These are phyloP conservation scores for Rheum nobile DNA, from an alignment of 148 eudicot species.

Conservation along the genomic window DNA sequence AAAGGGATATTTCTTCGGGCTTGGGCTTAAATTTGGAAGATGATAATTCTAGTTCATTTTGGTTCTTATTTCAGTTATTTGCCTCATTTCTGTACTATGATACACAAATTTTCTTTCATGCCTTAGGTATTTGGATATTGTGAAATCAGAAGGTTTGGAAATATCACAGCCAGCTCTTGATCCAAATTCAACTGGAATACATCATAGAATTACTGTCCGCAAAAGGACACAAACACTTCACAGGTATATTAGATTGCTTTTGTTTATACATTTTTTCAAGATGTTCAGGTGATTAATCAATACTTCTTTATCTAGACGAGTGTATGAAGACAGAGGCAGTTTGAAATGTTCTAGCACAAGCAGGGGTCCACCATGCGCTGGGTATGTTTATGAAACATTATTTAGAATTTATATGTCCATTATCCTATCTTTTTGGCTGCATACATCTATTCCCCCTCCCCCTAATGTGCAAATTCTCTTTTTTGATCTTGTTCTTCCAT, in stretches of 20 bases:
- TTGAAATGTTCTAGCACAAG: conserved; percentile 65
- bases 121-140: conserved; percentile 67
- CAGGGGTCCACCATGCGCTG: conserved; percentile 91
- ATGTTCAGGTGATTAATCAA: conserved; percentile 5
- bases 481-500: neutral
- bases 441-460: neutral
- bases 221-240: conserved; percentile 47
- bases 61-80: neutral
- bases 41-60: neutral
- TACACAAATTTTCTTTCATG: neutral
- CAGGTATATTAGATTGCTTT: conserved; percentile 31
- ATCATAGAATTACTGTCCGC: conserved; percentile 85
- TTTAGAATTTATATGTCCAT: neutral
- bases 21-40: too few relatives aligned
- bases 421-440: neutral
- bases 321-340: conserved; percentile 71
- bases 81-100: neutral
- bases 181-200: conserved; percentile 88
- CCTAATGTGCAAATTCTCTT: neutral
- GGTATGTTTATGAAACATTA: conserved; percentile 32
- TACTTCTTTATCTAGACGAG: conserved; percentile 46
- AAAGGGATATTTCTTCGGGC: too few relatives aligned
- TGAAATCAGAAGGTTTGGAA: conserved; percentile 65
- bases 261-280: neutral
- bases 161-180: conserved; percentile 97